Evolutionary conservation across 768 basidiomycete genomes (phyloP), one percentile per base, ranked within the genome.

Genomic region (Tulasnella sp.): DNA sequence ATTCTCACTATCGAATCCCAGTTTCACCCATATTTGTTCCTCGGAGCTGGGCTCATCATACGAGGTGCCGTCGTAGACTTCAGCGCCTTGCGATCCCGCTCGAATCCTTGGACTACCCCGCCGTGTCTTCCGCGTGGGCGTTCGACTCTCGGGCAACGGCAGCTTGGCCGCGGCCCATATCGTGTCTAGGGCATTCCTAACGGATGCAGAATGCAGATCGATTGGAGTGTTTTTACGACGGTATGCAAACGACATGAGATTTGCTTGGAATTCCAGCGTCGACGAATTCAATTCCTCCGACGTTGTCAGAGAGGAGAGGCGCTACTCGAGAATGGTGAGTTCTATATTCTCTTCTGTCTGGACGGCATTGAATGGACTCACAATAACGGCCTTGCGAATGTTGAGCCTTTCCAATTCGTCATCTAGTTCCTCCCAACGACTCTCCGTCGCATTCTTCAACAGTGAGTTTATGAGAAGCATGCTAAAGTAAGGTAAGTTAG

Each of bases 381-480:
- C 91, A 67, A 91, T 86, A 65, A 94, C 91, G 12, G 91, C 91
- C 78, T 89, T 91, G 70, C 90, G 86, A 34, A 92, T 88, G 76
- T 90, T 91, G 68, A 94, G 78, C 63, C 84, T 83, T 76, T 95
- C 92, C 7, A 94, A 80, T 70, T 91, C 88, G 29, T 83, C 80
- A 66, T 90, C 88, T 77, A 95, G 91, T 75, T 90, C 88, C 65
- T 90, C 88, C 90, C 92, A 94, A 73, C 87, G 84, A 1, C 81
- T 80, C 77, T 94, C 91, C 63, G 84, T 89, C n/a, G 88, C 91
- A 76, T 93, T 89, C 8, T 89, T 85, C 72, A 95, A 78, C 11
- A 95, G 82, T 8, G 92, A 91, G 77, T 95, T 94, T 76, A 96
- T 91, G 76, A 96, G 82, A 88, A 91, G 92, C 87, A 96, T 88